These are phyloP conservation scores for Calonectria fujianensis DNA, from an alignment of 2,329 filamentous ascomycete species.

Conservation along the genomic window DNA sequence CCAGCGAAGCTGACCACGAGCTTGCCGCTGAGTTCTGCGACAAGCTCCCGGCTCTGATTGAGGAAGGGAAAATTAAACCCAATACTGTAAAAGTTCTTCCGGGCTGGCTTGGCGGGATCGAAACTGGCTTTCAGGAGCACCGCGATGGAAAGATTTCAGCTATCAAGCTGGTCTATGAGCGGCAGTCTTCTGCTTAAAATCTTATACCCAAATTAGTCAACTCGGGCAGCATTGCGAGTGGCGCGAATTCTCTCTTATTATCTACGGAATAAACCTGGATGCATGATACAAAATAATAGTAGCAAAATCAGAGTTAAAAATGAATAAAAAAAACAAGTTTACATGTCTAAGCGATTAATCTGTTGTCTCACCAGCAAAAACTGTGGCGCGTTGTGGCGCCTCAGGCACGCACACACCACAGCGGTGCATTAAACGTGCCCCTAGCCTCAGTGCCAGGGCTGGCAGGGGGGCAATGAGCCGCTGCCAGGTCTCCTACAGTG, in stretches of 20 bases:
- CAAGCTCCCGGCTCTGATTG: constrained; percentile 59
- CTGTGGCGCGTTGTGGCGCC: constrained; percentile 39
- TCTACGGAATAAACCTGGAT: neutral
- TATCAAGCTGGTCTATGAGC: constrained; percentile 63
- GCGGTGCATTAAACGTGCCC: constrained; percentile 23
- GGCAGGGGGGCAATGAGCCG: constrained; percentile 36
- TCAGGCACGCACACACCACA: constrained; percentile 23
- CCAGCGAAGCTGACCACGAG: constrained; percentile 60
- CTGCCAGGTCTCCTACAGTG: constrained; percentile 41
- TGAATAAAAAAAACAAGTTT: neutral
- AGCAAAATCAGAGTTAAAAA: neutral
- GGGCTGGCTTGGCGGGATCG: constrained; percentile 58
- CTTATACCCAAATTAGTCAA: neutral
- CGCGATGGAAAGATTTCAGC: constrained; percentile 62
- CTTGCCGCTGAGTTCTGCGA: constrained; percentile 62
- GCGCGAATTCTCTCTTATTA: neutral
- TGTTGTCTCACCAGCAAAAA: constrained; percentile 9
- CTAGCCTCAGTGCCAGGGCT: constrained; percentile 33
- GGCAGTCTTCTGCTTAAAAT: neutral
- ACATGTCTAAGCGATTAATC: neutral
- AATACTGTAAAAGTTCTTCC: constrained; percentile 56
- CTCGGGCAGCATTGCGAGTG: neutral
- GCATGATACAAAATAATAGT: neutral
- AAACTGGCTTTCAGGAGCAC: constrained; percentile 61
- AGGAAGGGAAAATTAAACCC: constrained; percentile 59